Evolutionary conservation across 2,329 filamentous ascomycete genomes (phyloP).

Genomic region (Venturia pyrina): DNA sequence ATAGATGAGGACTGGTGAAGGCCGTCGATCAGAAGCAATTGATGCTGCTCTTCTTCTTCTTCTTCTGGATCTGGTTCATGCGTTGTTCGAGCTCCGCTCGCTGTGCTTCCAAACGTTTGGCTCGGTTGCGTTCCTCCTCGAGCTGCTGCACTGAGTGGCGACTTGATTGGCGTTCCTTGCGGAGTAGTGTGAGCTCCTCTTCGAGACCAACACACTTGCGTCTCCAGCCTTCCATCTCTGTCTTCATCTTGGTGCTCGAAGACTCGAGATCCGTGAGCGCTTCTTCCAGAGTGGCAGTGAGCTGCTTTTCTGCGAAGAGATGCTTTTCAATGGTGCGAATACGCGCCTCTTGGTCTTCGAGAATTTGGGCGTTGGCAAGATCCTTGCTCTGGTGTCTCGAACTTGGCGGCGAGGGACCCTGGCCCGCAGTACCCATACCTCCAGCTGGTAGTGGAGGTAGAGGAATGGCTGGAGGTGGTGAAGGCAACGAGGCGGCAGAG

Average conservation of each 20-base stretch:
- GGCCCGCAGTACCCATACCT: constrained; percentile 31
- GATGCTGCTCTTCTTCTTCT: constrained; percentile 88
- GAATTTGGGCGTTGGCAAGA: constrained; percentile 63
- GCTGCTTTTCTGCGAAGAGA: constrained; percentile 87
- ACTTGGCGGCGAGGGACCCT: constrained; percentile 47
- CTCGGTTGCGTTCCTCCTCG: constrained; percentile 91
- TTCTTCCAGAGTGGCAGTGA: constrained; percentile 90
- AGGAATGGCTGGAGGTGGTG: constrained; percentile 91
- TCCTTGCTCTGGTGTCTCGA: constrained; percentile 77
- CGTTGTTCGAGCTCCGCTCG: constrained; percentile 83
- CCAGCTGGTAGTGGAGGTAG: constrained; percentile 71
- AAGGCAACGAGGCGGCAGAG: constrained; percentile 76
- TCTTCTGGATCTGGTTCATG: constrained; percentile 64
- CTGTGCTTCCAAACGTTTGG: constrained; percentile 81
- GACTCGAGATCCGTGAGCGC: constrained; percentile 88
- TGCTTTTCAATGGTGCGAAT: constrained; percentile 97
- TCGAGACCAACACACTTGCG: constrained; percentile 74
- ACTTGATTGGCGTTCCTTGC: constrained; percentile 48
- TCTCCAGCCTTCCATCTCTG: constrained; percentile 82
- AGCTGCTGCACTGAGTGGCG: constrained; percentile 72
- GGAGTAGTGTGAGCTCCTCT: constrained; percentile 54
- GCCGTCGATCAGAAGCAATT: constrained; percentile 73
- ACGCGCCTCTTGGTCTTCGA: constrained; percentile 90
- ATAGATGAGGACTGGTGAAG: neutral
- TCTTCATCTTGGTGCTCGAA: constrained; percentile 83